Evolutionary conservation across 2,329 filamentous ascomycete species (phyloP).

Genomic region (Exophiala lecanii-corni): DNA sequence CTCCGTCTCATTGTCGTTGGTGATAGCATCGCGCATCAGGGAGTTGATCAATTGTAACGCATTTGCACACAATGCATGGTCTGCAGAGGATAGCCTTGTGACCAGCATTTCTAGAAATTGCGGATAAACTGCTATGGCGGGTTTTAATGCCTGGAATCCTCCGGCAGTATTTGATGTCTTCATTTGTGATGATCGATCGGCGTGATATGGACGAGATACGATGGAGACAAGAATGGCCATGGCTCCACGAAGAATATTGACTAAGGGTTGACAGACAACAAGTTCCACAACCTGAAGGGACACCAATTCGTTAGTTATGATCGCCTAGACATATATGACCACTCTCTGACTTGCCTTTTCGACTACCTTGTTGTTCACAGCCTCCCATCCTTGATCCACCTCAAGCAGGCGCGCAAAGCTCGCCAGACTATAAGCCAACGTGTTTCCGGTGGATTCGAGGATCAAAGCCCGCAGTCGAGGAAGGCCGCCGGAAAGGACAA

Average conservation of each 20-base stretch:
- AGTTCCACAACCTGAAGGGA: slow-evolving; percentile 69
- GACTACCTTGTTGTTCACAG: slow-evolving; percentile 49
- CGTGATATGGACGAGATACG: slow-evolving; percentile 73
- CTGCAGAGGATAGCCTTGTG: slow-evolving; percentile 82
- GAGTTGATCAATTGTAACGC: slow-evolving; percentile 93
- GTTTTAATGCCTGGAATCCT: slow-evolving; percentile 87
- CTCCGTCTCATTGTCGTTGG: slow-evolving; percentile 70
- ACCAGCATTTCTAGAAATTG: slow-evolving; percentile 95
- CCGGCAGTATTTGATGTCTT: slow-evolving; percentile 51
- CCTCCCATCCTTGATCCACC: slow-evolving; percentile 96
- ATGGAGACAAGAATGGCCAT: slow-evolving; percentile 95
- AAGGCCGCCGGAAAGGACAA: slow-evolving; percentile 84
- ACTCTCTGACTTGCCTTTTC: slow-evolving; percentile 47
- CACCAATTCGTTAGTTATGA: slow-evolving; percentile 4
- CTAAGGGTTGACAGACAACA: slow-evolving; percentile 88
- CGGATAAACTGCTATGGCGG: slow-evolving; percentile 83
- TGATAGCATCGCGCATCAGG: slow-evolving; percentile 84
- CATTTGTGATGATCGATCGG: slow-evolving; percentile 48
- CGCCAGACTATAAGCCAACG: slow-evolving; percentile 88
- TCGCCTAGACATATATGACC: no score
- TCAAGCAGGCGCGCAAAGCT: slow-evolving; percentile 83
- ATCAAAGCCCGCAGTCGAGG: slow-evolving; percentile 76
- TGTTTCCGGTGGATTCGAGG: slow-evolving; percentile 83
- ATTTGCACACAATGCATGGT: slow-evolving; percentile 93
- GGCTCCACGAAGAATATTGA: slow-evolving; percentile 93